Evolutionary conservation across 805 yeast genomes (phyloP).

Genomic region (Saccharomycopsis javanensis): DNA sequence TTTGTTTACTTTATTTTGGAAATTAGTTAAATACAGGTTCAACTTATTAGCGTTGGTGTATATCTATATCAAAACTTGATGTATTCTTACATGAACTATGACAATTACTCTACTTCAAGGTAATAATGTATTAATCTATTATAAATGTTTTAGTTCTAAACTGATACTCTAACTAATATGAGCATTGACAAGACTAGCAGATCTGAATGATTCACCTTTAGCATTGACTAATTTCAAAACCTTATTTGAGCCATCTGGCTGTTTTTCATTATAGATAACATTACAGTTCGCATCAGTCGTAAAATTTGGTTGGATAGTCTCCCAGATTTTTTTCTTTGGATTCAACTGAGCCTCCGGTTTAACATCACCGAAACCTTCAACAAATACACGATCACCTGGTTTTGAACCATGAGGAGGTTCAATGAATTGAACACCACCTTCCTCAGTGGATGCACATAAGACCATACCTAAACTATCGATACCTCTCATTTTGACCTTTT

Average conservation of each 20-base stretch:
- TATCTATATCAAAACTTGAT: neutral
- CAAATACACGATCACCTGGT: conserved; percentile 94
- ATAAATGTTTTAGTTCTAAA: neutral
- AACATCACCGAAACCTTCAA: conserved; percentile 73
- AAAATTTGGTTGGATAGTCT: conserved; percentile 85
- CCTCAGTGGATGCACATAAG: conserved; percentile 69
- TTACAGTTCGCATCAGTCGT: conserved; percentile 67
- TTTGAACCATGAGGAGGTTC: conserved; percentile 88
- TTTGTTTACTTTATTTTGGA: too few relatives aligned
- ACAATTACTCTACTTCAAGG: neutral
- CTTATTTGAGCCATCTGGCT: conserved; percentile 58
- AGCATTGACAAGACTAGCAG: conserved; percentile 63
- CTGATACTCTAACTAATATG: conserved; percentile 48
- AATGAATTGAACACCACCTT: conserved; percentile 79
- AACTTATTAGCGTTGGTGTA: too few relatives aligned
- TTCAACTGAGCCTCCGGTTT: conserved; percentile 86
- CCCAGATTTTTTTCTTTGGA: conserved; percentile 98
- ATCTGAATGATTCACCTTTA: conserved; percentile 70
- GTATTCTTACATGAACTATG: neutral
- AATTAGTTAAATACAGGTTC: too few relatives aligned
- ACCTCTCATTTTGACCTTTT: conserved; percentile 98
- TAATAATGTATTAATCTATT: neutral
- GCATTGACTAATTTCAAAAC: conserved; percentile 61
- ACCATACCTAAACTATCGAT: conserved; percentile 95
- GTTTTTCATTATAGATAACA: conserved; percentile 57